Base-by-base conservation (phyloP, 2,329 filamentous ascomycete species). In the Trichoderma atroviride region DNA sequence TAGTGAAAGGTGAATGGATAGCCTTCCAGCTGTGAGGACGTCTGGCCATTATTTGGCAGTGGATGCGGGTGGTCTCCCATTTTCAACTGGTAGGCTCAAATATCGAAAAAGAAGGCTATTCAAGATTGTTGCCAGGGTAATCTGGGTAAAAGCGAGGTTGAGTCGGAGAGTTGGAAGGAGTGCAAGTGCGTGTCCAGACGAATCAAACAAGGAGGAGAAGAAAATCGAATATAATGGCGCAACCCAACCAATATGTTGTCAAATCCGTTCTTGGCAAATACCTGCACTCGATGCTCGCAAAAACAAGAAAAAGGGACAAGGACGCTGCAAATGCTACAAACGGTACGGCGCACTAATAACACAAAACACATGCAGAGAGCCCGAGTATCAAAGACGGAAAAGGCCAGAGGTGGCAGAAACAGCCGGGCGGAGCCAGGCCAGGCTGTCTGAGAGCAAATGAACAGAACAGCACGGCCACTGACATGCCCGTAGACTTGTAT, bases 1-100 rank as follows among this genome's bases (percentile, higher is more conserved):
- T 73, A 73, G 50, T 72, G 74, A 69, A 81, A 81, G 5, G 79
- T 81, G 57, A 81, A 81, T 27, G 76, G 74, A 53, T 76, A 79
- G 3, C 31, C 52, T 16, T 69, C 11, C n/a, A 59, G 14, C 31
- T 16, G 22, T 13, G 58, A 55, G 43, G 22, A 19, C 10, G 19
- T 11, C 33, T 47, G 59, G 1, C 35, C 40, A n/a, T 31, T 22
- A 43, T 37, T 11, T 19, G 29, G 50, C 4, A n/a, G 56, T 27
- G 68, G 40, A 9, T 58, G 29, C 29, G 55, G 35, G 4, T 68
- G 31, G 22, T 70, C 63, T 52, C 33, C 57, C 63, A 70, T 70
- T 33, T 33, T 35, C 10, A 47, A 16, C 0, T 29, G 19, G 29
- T 13, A 14, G 19, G 1, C 1, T 24, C 3, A 40, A 24, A 33